Conservation (phyloP, 176 grass and related monocot species). For the Tillandsia fasciculata region DNA sequence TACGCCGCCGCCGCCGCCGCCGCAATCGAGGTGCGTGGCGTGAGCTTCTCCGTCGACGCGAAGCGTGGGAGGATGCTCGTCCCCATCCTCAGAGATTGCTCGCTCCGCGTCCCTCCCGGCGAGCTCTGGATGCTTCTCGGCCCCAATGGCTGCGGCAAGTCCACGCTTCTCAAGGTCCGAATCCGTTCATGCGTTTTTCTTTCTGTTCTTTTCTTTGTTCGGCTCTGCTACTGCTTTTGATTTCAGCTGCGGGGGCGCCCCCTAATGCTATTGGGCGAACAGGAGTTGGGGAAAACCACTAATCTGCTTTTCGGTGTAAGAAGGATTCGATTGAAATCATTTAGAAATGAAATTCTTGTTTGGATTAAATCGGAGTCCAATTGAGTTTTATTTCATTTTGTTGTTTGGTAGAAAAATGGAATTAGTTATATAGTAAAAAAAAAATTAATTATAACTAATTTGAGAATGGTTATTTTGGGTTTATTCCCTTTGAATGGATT, state of each 20-base stretch:
- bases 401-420: no score
- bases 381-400: no score
- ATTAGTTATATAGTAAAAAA: no score
- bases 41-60: slow-evolving; percentile 57
- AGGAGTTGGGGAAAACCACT: no score
- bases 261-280: no score
- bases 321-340: background rate
- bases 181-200: background rate
- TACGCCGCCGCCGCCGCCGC: background rate
- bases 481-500: no score
- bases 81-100: slow-evolving; percentile 72
- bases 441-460: no score
- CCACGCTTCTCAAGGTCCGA: slow-evolving; percentile 73
- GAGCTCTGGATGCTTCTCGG: slow-evolving; percentile 98
- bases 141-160: slow-evolving; percentile 94
- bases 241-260: no score
- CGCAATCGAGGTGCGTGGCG: slow-evolving; percentile 52
- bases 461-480: no score
- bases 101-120: slow-evolving; percentile 50
- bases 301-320: no score
- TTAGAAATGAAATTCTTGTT: background rate
- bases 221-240: background rate
- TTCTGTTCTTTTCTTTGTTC: background rate
- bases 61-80: slow-evolving; percentile 27
- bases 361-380: no score